A percentile compares a stretch with the other conserved stretches of the same genome.
phyloP scores from a whole-genome alignment of 345 rosid species.

The Boechera stricta region DNA sequence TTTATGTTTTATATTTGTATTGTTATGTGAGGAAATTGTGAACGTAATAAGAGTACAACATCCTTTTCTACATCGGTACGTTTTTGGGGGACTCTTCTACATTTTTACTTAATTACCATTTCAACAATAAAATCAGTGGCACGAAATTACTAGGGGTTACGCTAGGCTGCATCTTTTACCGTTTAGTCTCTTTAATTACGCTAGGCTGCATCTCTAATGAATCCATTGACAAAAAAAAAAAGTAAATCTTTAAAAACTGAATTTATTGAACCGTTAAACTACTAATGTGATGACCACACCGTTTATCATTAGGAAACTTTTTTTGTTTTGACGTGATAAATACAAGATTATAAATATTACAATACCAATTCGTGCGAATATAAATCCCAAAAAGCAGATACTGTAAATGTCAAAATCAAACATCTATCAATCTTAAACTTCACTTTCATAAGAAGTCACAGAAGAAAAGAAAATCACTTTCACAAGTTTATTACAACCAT shows the following conservation, averaged over 20 bases:
- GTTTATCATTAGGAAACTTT: neutral
- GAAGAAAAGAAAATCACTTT: conserved; percentile 4
- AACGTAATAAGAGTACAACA: neutral
- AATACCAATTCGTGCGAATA: neutral
- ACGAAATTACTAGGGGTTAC: neutral
- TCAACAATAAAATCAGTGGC: neutral
- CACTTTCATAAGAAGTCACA: conserved; percentile 3
- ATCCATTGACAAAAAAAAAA: neutral
- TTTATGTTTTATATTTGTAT: neutral
- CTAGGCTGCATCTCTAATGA: neutral
- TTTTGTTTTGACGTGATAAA: neutral
- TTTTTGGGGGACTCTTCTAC: neutral
- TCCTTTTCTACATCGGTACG: neutral
- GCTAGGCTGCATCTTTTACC: too few relatives aligned
- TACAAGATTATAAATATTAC: neutral
- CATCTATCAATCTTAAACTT: neutral
- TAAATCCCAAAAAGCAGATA: neutral
- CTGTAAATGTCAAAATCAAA: neutral
- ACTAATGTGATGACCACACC: neutral
- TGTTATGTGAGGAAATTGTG: neutral
- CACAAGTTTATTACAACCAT: conserved; percentile 33
- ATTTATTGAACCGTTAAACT: neutral
- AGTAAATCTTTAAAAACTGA: neutral
- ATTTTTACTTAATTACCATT: neutral
- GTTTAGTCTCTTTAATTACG: neutral